Conservation (phyloP, 169 alveolate species). For the Plasmodium fragile region DNA sequence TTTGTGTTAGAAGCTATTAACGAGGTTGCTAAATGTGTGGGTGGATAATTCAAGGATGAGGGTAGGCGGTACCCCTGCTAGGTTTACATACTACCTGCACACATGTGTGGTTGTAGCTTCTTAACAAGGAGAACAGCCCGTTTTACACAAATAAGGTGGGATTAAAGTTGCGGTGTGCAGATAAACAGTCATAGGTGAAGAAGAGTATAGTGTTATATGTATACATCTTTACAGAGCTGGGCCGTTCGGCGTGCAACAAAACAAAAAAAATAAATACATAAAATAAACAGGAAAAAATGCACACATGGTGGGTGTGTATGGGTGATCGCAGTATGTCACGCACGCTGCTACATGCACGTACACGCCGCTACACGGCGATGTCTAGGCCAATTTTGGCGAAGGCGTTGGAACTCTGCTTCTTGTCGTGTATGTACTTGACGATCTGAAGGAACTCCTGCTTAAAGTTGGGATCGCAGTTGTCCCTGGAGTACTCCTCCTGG, state of each 20-base stretch:
- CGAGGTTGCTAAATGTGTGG: not conserved
- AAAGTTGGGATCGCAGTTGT: not conserved
- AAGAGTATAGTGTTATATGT: not conserved
- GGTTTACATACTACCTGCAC: not conserved
- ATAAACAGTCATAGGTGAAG: not conserved
- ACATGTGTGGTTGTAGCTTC: not conserved
- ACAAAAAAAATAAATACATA: not conserved
- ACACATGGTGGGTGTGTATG: not conserved
- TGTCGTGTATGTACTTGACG: slow-evolving; percentile 24
- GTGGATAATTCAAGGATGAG: not conserved
- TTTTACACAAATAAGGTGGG: not conserved
- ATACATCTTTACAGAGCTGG: not conserved
- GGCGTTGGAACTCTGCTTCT: slow-evolving; percentile 26
- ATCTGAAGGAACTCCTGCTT: slow-evolving; percentile 41
- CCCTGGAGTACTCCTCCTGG: slow-evolving; percentile 23
- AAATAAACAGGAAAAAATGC: not conserved
- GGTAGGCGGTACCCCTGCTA: slow-evolving; percentile 9
- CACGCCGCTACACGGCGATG: not conserved
- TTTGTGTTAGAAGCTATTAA: not conserved
- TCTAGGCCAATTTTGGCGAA: slow-evolving; percentile 23
- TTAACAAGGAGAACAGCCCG: slow-evolving; percentile 1
- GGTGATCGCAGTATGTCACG: not conserved
- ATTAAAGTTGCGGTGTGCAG: slow-evolving; percentile 7
- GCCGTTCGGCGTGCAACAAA: not conserved
- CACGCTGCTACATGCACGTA: not conserved